Conservation (phyloP, 768 basidiomycete species). For the Austroboletus eburneus region DNA sequence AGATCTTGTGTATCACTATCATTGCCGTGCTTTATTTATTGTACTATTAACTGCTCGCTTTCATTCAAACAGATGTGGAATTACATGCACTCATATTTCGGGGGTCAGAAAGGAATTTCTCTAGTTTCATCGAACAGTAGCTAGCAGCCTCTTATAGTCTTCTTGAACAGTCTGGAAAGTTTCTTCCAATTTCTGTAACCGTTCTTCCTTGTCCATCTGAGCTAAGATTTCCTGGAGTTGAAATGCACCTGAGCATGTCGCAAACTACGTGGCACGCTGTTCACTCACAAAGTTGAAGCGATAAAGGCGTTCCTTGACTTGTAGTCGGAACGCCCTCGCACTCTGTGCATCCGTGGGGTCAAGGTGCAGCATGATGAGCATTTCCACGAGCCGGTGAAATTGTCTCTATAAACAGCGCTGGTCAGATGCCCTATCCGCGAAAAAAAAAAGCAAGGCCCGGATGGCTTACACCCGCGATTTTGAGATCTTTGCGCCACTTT, state of each 20-base stretch:
- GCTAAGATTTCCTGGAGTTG: conserved; percentile 70
- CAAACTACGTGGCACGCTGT: not conserved
- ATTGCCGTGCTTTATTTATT: conserved; percentile 20
- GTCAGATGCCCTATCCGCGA: not conserved
- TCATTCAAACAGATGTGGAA: not conserved
- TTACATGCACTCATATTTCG: conserved; percentile 7
- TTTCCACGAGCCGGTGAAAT: conserved; percentile 88
- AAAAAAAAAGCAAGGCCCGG: not conserved
- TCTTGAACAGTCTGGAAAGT: conserved; percentile 84
- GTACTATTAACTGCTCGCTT: conserved; percentile 15
- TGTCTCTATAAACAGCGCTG: conserved; percentile 59
- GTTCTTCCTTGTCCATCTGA: conserved; percentile 83
- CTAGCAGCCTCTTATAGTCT: conserved; percentile 81
- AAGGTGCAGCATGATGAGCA: conserved; percentile 74
- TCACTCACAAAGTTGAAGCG: conserved; percentile 87
- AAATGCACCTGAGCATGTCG: conserved; percentile 1
- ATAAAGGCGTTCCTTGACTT: conserved; percentile 93
- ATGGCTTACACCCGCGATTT: conserved; percentile 81
- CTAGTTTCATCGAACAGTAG: conserved; percentile 34
- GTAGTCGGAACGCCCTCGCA: conserved; percentile 69
- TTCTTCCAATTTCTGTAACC: conserved; percentile 86
- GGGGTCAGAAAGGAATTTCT: not conserved
- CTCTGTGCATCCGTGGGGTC: conserved; percentile 54
- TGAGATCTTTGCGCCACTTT: conserved; percentile 75
- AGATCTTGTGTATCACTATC: conserved; percentile 17